Conservation (phyloP, 257 asterid genomes). For the Nyctanthes arbortristis region DNA sequence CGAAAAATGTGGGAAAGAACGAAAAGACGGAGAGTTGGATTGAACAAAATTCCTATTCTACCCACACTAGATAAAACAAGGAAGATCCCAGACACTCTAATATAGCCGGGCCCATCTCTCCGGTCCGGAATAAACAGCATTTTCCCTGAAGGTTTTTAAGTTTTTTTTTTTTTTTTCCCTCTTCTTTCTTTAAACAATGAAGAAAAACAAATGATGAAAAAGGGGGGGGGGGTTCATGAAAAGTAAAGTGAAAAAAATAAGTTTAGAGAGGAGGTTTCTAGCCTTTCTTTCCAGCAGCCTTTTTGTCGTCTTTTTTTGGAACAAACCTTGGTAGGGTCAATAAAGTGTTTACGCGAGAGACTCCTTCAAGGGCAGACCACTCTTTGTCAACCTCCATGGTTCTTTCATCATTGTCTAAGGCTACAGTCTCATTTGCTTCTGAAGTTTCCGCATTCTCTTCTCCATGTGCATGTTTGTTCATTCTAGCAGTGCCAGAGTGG, state of each 20-base stretch:
- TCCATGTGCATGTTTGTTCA: not conserved
- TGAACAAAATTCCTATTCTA: conserved; percentile 4
- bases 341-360: conserved; percentile 20
- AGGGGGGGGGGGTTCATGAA: too few relatives aligned
- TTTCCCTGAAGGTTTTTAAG: not conserved
- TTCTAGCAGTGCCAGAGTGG: conserved; percentile 9
- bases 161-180: too few relatives aligned
- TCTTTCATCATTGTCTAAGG: not conserved
- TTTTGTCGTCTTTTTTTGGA: not conserved
- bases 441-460: not conserved
- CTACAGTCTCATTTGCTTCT: not conserved
- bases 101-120: conserved; percentile 21
- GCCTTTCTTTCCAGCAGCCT: not conserved
- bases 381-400: not conserved
- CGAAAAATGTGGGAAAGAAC: not conserved
- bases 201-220: not conserved
- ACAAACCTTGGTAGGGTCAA: conserved; percentile 16
- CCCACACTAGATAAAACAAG: conserved; percentile 3
- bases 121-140: not conserved
- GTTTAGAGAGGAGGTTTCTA: not conserved
- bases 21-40: conserved; percentile 6
- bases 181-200: conserved; percentile 4
- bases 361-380: conserved; percentile 24
- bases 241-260: not conserved
- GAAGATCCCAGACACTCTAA: conserved; percentile 15